These are phyloP conservation scores for Beta corolliflora DNA, from an alignment of 179 eudicot genomes.

Conservation along the genomic window DNA sequence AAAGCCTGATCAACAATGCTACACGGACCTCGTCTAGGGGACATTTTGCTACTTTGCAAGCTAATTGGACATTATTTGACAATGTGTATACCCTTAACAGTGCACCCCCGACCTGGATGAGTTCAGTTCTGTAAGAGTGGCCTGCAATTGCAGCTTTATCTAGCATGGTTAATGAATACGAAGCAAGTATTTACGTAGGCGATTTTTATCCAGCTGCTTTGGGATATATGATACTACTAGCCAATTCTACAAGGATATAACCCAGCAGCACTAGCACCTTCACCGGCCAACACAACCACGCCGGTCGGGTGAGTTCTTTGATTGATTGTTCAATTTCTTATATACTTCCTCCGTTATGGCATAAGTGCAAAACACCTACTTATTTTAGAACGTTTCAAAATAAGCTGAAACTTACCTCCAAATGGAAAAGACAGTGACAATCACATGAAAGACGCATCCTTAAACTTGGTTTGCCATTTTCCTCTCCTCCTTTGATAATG, in stretches of 20 bases:
- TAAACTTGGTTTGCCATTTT: too few species aligned
- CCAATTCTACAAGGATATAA: background rate
- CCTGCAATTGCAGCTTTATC: background rate
- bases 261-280: background rate
- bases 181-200: too few species aligned
- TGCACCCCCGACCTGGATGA: background rate
- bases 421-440: too few species aligned
- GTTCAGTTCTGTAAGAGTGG: background rate
- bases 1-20: conserved; percentile 2
- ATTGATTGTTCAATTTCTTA: background rate
- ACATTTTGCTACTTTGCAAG: background rate
- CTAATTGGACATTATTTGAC: background rate
- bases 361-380: too few species aligned
- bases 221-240: too few species aligned
- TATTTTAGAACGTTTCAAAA: too few species aligned
- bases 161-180: too few species aligned
- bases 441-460: too few species aligned
- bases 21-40: background rate
- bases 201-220: too few species aligned
- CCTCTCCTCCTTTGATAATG: too few species aligned
- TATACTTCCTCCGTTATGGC: too few species aligned
- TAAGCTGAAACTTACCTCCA: too few species aligned
- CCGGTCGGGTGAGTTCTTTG: background rate
- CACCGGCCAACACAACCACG: background rate
- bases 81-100: background rate